Base-by-base conservation (phyloP, 2,329 filamentous ascomycete species). In the Fusarium paranaense region DNA sequence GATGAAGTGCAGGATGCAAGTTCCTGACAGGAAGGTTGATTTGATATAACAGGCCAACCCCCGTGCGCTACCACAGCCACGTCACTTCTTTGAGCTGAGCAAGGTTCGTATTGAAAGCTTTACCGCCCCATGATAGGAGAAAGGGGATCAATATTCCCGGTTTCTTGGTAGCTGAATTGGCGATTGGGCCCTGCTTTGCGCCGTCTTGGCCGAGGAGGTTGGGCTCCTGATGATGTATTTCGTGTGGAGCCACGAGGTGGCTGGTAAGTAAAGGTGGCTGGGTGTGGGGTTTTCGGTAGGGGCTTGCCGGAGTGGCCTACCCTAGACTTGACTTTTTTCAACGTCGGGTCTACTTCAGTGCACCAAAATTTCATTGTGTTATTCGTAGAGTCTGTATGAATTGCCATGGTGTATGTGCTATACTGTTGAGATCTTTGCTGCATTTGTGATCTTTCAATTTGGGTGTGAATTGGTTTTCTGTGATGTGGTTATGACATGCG, bases 1-100 rank as follows among this genome's bases (percentile, higher is more conserved):
- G 25, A 52, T 58, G 33, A 27, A 33, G 50, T 54, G 50, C 50
- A 71, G 60, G 30, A 59, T 71, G 67, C 62, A 63, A 35, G 67
- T 67, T 71, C 62, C 69, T 42, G 30, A 32, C 30, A 32, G 30
- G 30, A 32, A 32, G 10, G 30, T 7, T 30, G 47, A 52, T 52
- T 52, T 52, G 42, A 62, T 70, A 64, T 70, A 66, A 61, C 62
- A 33, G 54, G 33, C 16, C 30, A 32, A 8, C 18, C 47, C 20
- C 22, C 32, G 33, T 45, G 45, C 42, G n/a, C 10, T 13, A 20
- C 22, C 27, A n/a, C 54, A 65, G 65, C 50, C 72, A 74, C 69
- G 71, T 70, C 70, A 73, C 70, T 32, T 20, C 38, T 40, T 25
- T 27, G 22, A 25, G 45, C 45, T 32, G 30, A 9, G 30, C 30